A percentile compares a stretch with the other conserved stretches of the same genome.
These are phyloP conservation scores for Drechslera avenae DNA, from an alignment of 2,329 filamentous ascomycete species.

Conservation along the genomic window DNA sequence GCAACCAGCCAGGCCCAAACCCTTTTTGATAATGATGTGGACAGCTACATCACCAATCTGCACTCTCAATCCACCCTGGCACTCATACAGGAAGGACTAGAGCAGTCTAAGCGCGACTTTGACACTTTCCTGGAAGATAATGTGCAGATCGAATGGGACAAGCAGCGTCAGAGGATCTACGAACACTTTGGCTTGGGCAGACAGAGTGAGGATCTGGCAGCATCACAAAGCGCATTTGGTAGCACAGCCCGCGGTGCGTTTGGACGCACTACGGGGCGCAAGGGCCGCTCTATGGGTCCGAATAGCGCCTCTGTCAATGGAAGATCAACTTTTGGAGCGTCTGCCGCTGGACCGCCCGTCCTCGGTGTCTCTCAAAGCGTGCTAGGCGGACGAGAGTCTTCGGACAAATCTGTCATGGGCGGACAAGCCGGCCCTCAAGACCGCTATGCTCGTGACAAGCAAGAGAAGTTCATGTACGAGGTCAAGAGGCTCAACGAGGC, in stretches of 20 bases:
- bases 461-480: slow-evolving; percentile 78
- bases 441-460: slow-evolving; percentile 80
- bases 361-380: slow-evolving; percentile 74
- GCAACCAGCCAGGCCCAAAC: slow-evolving; percentile 46
- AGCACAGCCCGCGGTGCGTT: slow-evolving; percentile 55
- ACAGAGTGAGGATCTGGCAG: slow-evolving; percentile 48
- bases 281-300: slow-evolving; percentile 47
- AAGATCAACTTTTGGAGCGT: slow-evolving; percentile 63
- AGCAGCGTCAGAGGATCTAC: slow-evolving; percentile 89
- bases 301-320: slow-evolving; percentile 41
- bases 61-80: slow-evolving; percentile 89
- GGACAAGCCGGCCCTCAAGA: slow-evolving; percentile 66
- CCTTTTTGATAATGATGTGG: slow-evolving; percentile 60
- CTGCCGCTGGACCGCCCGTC: slow-evolving; percentile 74
- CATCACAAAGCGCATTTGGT: slow-evolving; percentile 44
- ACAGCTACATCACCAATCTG: slow-evolving; percentile 80
- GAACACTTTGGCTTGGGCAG: slow-evolving; percentile 86
- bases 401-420: slow-evolving; percentile 59
- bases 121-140: slow-evolving; percentile 94
- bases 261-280: slow-evolving; percentile 54
- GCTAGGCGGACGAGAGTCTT: slow-evolving; percentile 66
- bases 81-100: slow-evolving; percentile 89
- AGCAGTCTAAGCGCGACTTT: slow-evolving; percentile 88
- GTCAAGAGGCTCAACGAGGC: slow-evolving; percentile 78
- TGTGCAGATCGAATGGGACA: slow-evolving; percentile 93